These are phyloP conservation scores for Colletotrichum nymphaeae DNA, from an alignment of 2,329 filamentous ascomycete genomes.

Conservation along the genomic window DNA sequence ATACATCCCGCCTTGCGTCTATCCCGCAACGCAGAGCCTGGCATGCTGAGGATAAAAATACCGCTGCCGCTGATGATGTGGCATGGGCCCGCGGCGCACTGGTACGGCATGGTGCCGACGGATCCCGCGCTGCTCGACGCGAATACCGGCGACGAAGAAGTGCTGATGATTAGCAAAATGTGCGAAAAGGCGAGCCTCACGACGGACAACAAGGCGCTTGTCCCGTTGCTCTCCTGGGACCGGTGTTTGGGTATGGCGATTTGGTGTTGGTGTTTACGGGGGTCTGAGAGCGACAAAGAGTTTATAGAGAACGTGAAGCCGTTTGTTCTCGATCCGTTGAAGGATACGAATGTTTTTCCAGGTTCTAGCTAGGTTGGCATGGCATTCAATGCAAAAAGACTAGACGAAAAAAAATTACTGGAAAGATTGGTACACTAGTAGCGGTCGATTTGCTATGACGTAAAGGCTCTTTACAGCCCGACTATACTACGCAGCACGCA, in stretches of 20 bases:
- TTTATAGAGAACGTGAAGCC: constrained; percentile 29
- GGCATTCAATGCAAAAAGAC: neutral
- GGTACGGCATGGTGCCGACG: constrained; percentile 9
- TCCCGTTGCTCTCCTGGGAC: constrained; percentile 23
- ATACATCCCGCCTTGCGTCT: constrained; percentile 19
- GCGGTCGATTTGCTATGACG: neutral
- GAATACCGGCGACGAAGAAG: neutral
- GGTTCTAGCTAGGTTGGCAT: neutral
- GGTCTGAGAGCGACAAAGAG: constrained; percentile 21
- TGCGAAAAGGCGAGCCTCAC: constrained; percentile 9
- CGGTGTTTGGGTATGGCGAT: constrained; percentile 27
- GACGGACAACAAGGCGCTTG: constrained; percentile 21
- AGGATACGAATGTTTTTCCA: neutral
- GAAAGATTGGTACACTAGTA: neutral
- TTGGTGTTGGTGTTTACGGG: constrained; percentile 28
- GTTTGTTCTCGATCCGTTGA: constrained; percentile 19
- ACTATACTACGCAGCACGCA: neutral
- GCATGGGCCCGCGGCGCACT: constrained; percentile 16
- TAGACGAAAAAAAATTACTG: neutral
- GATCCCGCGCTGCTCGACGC: constrained; percentile 7
- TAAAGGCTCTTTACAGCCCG: neutral
- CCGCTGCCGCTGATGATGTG: constrained; percentile 19
- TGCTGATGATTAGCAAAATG: constrained; percentile 16
- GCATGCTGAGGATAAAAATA: constrained; percentile 9
- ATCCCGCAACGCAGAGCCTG: constrained; percentile 20